Evolutionary conservation across 345 rosid genomes (phyloP).

Genomic region (Eucalyptus marginata): DNA sequence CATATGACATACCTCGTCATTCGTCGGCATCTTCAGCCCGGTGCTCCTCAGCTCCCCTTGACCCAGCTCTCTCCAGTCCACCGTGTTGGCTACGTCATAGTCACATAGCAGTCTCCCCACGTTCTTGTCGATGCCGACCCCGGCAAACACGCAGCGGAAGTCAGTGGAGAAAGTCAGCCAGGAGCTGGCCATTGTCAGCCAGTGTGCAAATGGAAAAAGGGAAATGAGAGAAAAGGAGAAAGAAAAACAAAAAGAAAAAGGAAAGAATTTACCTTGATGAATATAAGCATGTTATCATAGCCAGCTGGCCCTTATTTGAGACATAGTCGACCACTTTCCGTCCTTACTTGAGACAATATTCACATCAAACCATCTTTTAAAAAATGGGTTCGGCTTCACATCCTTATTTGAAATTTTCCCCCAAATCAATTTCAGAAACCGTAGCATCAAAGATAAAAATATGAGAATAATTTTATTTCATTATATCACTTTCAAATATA

Average conservation of each 20-base stretch:
- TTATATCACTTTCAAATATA: background rate
- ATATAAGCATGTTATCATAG: background rate
- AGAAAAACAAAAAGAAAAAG: background rate
- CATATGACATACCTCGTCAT: constrained; percentile 5
- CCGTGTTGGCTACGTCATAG: constrained; percentile 1
- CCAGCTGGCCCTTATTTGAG: background rate
- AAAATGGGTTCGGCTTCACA: accelerated
- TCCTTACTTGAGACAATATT: background rate
- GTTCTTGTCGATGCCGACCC: constrained; percentile 19
- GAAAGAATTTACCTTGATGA: background rate
- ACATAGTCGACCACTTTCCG: background rate
- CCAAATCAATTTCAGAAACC: background rate
- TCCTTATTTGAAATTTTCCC: background rate
- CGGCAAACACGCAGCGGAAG: constrained; percentile 5
- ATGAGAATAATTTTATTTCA: background rate
- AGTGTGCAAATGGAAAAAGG: background rate
- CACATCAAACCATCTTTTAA: background rate
- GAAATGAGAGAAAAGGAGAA: background rate
- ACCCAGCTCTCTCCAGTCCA: constrained; percentile 10
- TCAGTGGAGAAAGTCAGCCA: constrained; percentile 4
- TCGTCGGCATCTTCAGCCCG: constrained; percentile 17
- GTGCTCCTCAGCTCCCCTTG: constrained; percentile 1
- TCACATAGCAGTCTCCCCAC: constrained; percentile 12
- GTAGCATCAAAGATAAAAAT: background rate
- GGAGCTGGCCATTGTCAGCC: background rate